Conservation (phyloP, 2,329 filamentous ascomycete species). For the Lomentospora prolificans region DNA sequence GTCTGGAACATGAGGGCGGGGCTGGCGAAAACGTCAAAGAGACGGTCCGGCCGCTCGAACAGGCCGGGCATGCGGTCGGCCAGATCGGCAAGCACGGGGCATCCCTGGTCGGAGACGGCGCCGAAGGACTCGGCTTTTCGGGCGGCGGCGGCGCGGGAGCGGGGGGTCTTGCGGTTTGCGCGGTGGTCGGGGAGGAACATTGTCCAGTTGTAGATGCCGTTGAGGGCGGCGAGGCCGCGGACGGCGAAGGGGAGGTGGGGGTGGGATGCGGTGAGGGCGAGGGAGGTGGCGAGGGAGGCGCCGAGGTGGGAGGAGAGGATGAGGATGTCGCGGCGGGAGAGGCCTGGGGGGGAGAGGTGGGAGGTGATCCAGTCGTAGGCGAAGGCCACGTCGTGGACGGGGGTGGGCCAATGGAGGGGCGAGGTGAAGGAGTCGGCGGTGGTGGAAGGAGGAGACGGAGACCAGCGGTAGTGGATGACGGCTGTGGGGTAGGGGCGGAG, state of each 20-base stretch:
- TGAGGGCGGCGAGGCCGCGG: constrained; percentile 44
- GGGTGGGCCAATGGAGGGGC: constrained; percentile 40
- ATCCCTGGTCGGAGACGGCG: neutral
- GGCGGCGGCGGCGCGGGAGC: constrained; percentile 5
- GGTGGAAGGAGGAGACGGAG: constrained; percentile 14
- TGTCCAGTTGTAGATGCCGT: constrained; percentile 57
- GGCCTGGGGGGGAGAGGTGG: constrained; percentile 27
- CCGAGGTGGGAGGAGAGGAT: constrained; percentile 50
- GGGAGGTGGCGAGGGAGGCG: constrained; percentile 43
- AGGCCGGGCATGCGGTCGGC: constrained; percentile 22
- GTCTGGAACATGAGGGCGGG: constrained; percentile 49
- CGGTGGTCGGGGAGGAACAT: constrained; percentile 45
- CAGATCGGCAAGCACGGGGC: neutral
- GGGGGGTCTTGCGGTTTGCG: constrained; percentile 21
- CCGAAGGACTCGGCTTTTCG: constrained; percentile 7
- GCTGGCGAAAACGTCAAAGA: constrained; percentile 53
- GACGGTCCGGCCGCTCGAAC: constrained; percentile 36
- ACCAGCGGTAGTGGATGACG: constrained; percentile 53
- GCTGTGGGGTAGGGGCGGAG: constrained; percentile 35
- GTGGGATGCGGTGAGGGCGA: constrained; percentile 47
- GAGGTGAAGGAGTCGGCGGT: constrained; percentile 9
- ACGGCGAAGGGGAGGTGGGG: constrained; percentile 33
- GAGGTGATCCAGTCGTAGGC: constrained; percentile 43
- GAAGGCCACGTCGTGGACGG: constrained; percentile 44
- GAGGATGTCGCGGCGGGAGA: constrained; percentile 23